Evolutionary conservation across 2,329 filamentous ascomycete genomes (phyloP).

Genomic region (Conoideocrella luteorostrata): DNA sequence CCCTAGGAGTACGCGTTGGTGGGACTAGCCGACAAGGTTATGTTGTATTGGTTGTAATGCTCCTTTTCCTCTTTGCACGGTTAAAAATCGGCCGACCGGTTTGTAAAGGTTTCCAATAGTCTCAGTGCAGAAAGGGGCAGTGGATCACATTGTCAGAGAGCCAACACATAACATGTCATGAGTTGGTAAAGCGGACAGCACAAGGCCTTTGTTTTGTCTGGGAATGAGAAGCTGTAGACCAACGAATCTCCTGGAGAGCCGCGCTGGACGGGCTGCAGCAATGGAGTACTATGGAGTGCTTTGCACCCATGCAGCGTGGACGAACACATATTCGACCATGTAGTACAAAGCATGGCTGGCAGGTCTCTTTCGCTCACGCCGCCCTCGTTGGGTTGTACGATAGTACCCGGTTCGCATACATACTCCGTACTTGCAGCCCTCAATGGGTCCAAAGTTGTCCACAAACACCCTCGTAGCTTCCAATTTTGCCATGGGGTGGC

Average conservation of each 20-base stretch:
- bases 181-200: neutral
- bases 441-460: conserved; percentile 3
- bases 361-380: no score
- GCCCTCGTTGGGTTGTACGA: no score
- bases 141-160: neutral
- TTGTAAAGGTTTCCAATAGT: neutral
- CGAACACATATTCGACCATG: no score
- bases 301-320: no score
- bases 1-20: conserved; percentile 7
- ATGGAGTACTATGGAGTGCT: no score
- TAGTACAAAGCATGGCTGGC: neutral
- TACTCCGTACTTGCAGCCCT: conserved; percentile 2
- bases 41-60: neutral
- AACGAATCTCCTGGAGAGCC: neutral
- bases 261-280: neutral
- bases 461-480: neutral
- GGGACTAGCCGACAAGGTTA: conserved; percentile 3
- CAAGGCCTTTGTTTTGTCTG: conserved; percentile 7
- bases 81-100: neutral
- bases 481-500: neutral
- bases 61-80: no score
- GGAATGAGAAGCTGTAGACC: conserved; percentile 1
- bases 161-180: neutral
- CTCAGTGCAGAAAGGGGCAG: conserved; percentile 5
- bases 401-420: neutral